Evolutionary conservation across 2,329 filamentous ascomycete species (phyloP).

Genomic region (Grosmannia clavigera): DNA sequence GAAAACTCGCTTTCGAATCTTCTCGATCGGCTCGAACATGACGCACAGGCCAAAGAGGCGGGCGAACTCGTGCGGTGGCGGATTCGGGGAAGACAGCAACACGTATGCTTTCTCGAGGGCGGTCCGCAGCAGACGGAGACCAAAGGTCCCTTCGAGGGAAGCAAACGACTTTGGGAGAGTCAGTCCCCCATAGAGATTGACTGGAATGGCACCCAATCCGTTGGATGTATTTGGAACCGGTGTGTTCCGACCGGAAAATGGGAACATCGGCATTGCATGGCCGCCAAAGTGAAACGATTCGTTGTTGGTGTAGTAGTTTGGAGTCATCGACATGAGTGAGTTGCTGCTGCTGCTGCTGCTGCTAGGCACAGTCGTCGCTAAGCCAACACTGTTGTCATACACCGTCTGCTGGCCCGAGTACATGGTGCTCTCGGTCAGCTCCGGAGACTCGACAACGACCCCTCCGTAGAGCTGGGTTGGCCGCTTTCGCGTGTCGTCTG

Average conservation of each 20-base stretch:
- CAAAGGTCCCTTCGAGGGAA: constrained; percentile 54
- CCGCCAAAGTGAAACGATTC: background rate
- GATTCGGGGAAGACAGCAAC: constrained; percentile 38
- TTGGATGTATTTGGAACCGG: background rate
- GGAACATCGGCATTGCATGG: background rate
- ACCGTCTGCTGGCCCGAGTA: constrained; percentile 24
- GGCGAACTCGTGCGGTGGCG: constrained; percentile 34
- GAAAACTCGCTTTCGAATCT: constrained; percentile 30
- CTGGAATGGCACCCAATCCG: constrained; percentile 12
- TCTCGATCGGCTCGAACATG: constrained; percentile 40
- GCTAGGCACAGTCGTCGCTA: background rate
- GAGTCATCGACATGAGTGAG: constrained; percentile 7
- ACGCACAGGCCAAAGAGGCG: constrained; percentile 59
- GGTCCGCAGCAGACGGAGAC: constrained; percentile 55
- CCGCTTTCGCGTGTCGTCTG: background rate
- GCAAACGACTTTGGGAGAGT: constrained; percentile 42
- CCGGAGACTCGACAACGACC: constrained; percentile 14
- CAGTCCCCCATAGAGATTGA: constrained; percentile 23
- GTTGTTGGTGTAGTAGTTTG: background rate
- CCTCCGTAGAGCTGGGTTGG: constrained; percentile 15
- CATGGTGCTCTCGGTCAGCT: background rate
- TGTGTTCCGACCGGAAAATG: background rate
- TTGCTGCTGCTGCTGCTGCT: constrained; percentile 1
- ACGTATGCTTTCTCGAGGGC: constrained; percentile 50
- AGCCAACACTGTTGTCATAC: constrained; percentile 16